Evolutionary conservation across 2,329 filamentous ascomycete species (phyloP), one percentile per base, ranked within the genome.

Genomic region (Colletotrichum eleusines): DNA sequence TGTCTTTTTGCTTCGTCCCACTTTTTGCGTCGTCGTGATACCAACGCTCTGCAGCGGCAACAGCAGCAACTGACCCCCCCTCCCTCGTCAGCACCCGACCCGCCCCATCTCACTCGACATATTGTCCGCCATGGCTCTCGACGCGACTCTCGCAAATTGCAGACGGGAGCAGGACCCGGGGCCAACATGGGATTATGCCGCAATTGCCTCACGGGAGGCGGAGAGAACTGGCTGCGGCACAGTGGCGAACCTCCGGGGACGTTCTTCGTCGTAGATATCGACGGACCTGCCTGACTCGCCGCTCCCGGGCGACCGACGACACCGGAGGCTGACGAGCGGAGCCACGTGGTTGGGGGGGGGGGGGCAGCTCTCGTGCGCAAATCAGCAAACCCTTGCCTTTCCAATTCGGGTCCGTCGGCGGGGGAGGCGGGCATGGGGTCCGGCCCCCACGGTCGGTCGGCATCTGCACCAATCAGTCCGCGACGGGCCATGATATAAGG

Each of bases 1-100:
- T 55, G 42, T 63, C 35, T 18, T 38, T 63, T 63, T 20, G 26
- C 16, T n/a, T n/a, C 38, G 40, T n/a, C 20, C 40, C 40, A 46
- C 18, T 23, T 54, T 53, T 50, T 35, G 26, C 58, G 23, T 18
- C 8, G 35, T 35, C 28, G 51, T 38, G 35, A n/a, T 28, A 40
- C 18, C 20, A 28, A 26, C 35, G 9, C 23, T 38, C 38, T 42
- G 14, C 20, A 16, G 38, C 23, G 14, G 26, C 23, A 44, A 31
- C 57, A 40, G 16, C 3, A 51, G 14, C 48, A 26, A 12, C n/a
- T n/a, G n/a, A n/a, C n/a, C n/a, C n/a, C n/a, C n/a, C n/a, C n/a
- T n/a, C n/a, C 28, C 48, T 2, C 12, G 23, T 50, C 26, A 23
- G 23, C 3, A 7, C 12, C 12, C 6, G 48, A 50, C 12, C 18